phyloP scores from a whole-genome alignment of 2,329 filamentous ascomycete genomes.

The Claviceps fusiformis region DNA sequence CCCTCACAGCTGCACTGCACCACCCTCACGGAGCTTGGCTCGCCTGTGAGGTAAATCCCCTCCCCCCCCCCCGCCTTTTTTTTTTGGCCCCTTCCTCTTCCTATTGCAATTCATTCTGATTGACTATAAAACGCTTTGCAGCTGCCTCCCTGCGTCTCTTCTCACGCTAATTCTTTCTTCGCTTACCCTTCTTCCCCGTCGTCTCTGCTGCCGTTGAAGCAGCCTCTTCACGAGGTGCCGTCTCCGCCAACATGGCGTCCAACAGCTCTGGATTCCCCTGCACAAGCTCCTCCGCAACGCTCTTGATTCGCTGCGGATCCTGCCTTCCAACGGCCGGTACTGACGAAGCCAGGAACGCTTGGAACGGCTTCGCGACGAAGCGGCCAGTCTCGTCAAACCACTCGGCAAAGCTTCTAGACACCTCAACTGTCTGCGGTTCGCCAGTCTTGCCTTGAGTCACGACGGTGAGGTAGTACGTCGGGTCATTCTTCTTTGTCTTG shows the following conservation, averaged over 20 bases:
- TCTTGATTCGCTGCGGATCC: constrained; percentile 45
- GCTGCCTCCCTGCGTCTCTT: neutral
- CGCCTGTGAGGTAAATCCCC: too few relatives aligned
- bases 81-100: neutral
- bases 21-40: too few relatives aligned
- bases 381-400: constrained; percentile 66
- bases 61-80: neutral
- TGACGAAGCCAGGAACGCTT: constrained; percentile 59
- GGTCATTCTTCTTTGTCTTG: constrained; percentile 63
- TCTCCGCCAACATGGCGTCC: constrained; percentile 28
- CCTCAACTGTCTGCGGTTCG: constrained; percentile 31
- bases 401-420: constrained; percentile 52
- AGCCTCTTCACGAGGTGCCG: constrained; percentile 15
- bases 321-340: constrained; percentile 51
- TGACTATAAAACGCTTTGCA: neutral
- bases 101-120: neutral
- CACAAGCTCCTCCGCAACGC: constrained; percentile 22
- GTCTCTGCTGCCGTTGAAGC: constrained; percentile 19
- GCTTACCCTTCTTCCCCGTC: constrained; percentile 29
- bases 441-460: constrained; percentile 30
- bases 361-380: constrained; percentile 64
- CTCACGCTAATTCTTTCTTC: constrained; percentile 27
- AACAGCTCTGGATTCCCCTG: constrained; percentile 33
- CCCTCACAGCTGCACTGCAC: neutral
- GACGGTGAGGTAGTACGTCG: constrained; percentile 65